phyloP scores from a whole-genome alignment of 345 rosid species.

The Moringa oleifera region DNA sequence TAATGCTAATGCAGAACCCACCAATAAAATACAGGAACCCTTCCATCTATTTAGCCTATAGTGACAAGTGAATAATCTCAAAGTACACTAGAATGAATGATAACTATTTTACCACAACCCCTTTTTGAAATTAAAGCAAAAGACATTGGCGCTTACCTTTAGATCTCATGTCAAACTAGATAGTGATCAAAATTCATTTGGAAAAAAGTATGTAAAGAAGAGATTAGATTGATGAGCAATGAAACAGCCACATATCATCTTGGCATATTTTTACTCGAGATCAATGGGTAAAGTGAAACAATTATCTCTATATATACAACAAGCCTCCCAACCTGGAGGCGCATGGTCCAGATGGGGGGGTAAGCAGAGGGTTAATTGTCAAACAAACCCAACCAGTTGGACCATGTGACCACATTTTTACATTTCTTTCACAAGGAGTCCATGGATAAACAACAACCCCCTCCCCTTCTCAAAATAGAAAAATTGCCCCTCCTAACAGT shows the following conservation, averaged over 20 bases:
- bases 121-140: no score
- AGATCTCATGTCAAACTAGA: no score
- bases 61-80: no score
- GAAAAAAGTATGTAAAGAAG: not conserved
- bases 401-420: conserved; percentile 8
- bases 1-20: no score
- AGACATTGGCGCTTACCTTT: no score
- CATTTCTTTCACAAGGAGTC: conserved; percentile 14
- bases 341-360: conserved; percentile 24
- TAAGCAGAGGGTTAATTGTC: conserved; percentile 29
- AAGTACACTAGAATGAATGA: no score
- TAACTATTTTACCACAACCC: no score
- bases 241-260: conserved; percentile 31
- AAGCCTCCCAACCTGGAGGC: conserved; percentile 31
- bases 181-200: not conserved
- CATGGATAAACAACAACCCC: conserved; percentile 5
- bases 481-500: conserved; percentile 20
- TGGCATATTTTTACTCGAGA: conserved; percentile 34
- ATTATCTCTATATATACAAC: conserved; percentile 55
- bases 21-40: no score
- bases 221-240: conserved; percentile 21
- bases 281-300: conserved; percentile 39
- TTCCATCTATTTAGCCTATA: no score
- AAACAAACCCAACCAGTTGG: conserved; percentile 6
- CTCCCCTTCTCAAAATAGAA: conserved; percentile 9